A percentile compares a stretch with the other conserved stretches of the same genome.
Conservation (phyloP, 768 basidiomycete species). For the Kwoniella botswanensis region DNA sequence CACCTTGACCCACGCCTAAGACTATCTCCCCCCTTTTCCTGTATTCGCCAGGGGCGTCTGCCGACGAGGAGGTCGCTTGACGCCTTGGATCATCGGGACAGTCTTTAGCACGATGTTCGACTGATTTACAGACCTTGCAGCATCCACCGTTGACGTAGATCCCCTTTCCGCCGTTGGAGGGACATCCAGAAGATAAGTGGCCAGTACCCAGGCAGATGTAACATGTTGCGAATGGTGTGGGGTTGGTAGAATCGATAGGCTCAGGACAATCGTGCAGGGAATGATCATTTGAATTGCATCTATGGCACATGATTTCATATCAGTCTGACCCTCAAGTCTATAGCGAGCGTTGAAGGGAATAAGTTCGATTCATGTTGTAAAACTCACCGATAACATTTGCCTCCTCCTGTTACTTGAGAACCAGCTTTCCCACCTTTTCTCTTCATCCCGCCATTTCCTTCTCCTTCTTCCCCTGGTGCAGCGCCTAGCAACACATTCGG, state of each 20-base stretch:
- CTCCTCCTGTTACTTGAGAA: slow-evolving; percentile 60
- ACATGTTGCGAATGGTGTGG: slow-evolving; percentile 86
- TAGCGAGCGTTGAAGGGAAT: too few relatives aligned
- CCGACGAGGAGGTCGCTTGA: slow-evolving; percentile 7
- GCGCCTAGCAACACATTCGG: slow-evolving; percentile 62
- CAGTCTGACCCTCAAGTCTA: not conserved
- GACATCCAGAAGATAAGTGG: slow-evolving; percentile 83
- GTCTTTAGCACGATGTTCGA: slow-evolving; percentile 81
- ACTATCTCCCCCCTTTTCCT: slow-evolving; percentile 56
- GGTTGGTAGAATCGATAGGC: slow-evolving; percentile 67
- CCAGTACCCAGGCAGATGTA: slow-evolving; percentile 85
- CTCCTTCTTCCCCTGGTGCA: slow-evolving; percentile 1
- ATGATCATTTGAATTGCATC: slow-evolving; percentile 82
- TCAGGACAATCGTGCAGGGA: slow-evolving; percentile 78
- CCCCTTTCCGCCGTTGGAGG: slow-evolving; percentile 76
- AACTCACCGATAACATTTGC: slow-evolving; percentile 74
- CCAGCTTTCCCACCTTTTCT: slow-evolving; percentile 47
- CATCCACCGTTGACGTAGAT: slow-evolving; percentile 89
- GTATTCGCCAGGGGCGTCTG: slow-evolving; percentile 5
- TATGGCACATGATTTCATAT: slow-evolving; percentile 50
- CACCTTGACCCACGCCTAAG: slow-evolving; percentile 61
- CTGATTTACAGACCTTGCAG: slow-evolving; percentile 87
- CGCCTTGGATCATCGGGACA: slow-evolving; percentile 62
- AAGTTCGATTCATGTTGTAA: not conserved
- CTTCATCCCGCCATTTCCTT: slow-evolving; percentile 36